phyloP scores from a whole-genome alignment of 2,329 filamentous ascomycete genomes.

The Pyrenophora seminiperda region DNA sequence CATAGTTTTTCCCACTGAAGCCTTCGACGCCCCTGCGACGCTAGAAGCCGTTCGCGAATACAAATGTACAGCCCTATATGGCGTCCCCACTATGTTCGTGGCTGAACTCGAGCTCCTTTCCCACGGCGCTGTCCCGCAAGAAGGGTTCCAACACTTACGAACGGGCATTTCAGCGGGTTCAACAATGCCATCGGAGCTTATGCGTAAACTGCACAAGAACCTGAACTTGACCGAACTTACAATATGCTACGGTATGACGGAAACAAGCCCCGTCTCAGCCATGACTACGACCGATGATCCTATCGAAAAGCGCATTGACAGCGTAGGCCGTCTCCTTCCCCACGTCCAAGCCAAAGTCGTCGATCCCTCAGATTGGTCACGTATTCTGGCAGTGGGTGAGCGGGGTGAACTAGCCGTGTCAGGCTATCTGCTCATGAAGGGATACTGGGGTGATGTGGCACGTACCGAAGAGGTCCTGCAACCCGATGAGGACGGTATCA shows the following conservation, averaged over 20 bases:
- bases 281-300: constrained; percentile 85
- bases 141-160: constrained; percentile 67
- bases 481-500: constrained; percentile 58
- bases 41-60: constrained; percentile 68
- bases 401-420: constrained; percentile 81
- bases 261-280: constrained; percentile 73
- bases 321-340: constrained; percentile 80
- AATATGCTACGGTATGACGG: constrained; percentile 97
- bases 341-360: constrained; percentile 83
- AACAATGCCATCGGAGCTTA: constrained; percentile 81
- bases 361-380: constrained; percentile 63
- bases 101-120: constrained; percentile 80
- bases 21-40: constrained; percentile 79
- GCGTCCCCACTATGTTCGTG: constrained; percentile 94
- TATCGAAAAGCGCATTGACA: constrained; percentile 71
- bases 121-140: constrained; percentile 48
- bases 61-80: constrained; percentile 74
- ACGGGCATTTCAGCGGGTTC: constrained; percentile 94
- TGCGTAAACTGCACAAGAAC: constrained; percentile 72
- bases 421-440: constrained; percentile 89
- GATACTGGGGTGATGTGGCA: constrained; percentile 78
- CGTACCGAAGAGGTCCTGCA: constrained; percentile 73
- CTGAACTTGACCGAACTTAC: constrained; percentile 82
- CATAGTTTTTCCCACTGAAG: constrained; percentile 84
- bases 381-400: constrained; percentile 66